Evolutionary conservation across 768 basidiomycete species (phyloP).

Genomic region (Naganishia vishniacii): DNA sequence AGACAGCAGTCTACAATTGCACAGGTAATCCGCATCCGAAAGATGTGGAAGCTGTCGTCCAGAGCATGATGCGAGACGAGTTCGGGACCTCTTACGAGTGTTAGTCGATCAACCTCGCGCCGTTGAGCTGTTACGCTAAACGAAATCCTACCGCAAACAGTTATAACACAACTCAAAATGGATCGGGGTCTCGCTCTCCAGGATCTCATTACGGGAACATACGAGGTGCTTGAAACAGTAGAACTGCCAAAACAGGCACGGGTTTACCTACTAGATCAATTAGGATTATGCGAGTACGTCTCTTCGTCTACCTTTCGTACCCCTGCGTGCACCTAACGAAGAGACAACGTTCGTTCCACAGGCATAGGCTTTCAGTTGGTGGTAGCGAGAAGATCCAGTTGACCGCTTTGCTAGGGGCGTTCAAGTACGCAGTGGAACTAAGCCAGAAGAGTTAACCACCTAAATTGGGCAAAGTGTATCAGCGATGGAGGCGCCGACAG

Average conservation of each 20-base stretch:
- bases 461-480: too few relatives aligned
- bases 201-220: conserved; percentile 84
- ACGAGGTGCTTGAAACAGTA: conserved; percentile 79
- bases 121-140: not conserved
- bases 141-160: conserved; percentile 50
- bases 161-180: conserved; percentile 77
- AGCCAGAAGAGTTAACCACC: conserved; percentile 26
- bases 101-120: conserved; percentile 30
- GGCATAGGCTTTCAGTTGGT: conserved; percentile 84
- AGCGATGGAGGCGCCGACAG: too few relatives aligned
- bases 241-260: conserved; percentile 80
- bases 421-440: conserved; percentile 82
- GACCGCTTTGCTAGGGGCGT: conserved; percentile 80
- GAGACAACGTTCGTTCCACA: conserved; percentile 50
- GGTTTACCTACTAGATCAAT: conserved; percentile 81
- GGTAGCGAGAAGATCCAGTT: conserved; percentile 83
- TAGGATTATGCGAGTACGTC: conserved; percentile 91
- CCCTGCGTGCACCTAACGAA: too few relatives aligned
- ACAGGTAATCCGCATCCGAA: conserved; percentile 93
- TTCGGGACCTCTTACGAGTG: conserved; percentile 76
- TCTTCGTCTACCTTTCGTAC: too few relatives aligned
- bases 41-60: conserved; percentile 87
- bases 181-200: conserved; percentile 92
- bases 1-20: conserved; percentile 90
- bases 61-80: conserved; percentile 91